phyloP scores from a whole-genome alignment of 1,284 basidiomycete genomes.

The Mycena citricolor region DNA sequence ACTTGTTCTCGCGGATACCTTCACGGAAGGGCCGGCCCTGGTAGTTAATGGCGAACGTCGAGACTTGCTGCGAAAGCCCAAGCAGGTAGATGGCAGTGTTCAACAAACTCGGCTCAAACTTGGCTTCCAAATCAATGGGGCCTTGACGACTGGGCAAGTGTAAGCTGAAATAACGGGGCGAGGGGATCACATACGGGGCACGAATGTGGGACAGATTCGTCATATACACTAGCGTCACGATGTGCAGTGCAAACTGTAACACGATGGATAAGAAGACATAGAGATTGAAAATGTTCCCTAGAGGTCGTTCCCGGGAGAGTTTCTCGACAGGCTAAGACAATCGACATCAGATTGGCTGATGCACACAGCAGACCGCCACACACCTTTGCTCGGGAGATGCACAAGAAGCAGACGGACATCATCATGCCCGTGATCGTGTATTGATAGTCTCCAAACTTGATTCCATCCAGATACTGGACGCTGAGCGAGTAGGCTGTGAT shows the following conservation, averaged over 20 bases:
- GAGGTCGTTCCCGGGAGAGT: slow-evolving; percentile 84
- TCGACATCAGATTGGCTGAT: neutral
- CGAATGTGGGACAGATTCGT: slow-evolving; percentile 76
- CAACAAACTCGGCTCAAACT: slow-evolving; percentile 89
- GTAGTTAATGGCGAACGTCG: slow-evolving; percentile 96
- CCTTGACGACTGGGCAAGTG: slow-evolving; percentile 53
- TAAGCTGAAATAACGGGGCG: slow-evolving; percentile 14
- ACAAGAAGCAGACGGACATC: slow-evolving; percentile 97
- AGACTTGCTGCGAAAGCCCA: slow-evolving; percentile 92
- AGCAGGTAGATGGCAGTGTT: slow-evolving; percentile 96
- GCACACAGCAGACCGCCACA: slow-evolving; percentile 22
- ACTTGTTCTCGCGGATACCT: slow-evolving; percentile 89
- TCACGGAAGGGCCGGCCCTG: slow-evolving; percentile 97
- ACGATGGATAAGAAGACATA: slow-evolving; percentile 91
- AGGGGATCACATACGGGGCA: slow-evolving; percentile 77
- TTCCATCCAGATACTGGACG: slow-evolving; percentile 94
- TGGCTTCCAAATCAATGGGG: slow-evolving; percentile 87
- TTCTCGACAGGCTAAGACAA: slow-evolving; percentile 80
- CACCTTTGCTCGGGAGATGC: slow-evolving; percentile 95
- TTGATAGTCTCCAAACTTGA: slow-evolving; percentile 98
- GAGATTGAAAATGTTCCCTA: slow-evolving; percentile 94
- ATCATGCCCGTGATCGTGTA: slow-evolving; percentile 91
- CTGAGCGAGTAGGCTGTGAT: slow-evolving; percentile 95
- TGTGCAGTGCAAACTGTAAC: slow-evolving; percentile 90
- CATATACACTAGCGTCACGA: slow-evolving; percentile 86